Evolutionary conservation across 139 green algal genomes (phyloP).

Genomic region (Chlamydomonas applanata): DNA sequence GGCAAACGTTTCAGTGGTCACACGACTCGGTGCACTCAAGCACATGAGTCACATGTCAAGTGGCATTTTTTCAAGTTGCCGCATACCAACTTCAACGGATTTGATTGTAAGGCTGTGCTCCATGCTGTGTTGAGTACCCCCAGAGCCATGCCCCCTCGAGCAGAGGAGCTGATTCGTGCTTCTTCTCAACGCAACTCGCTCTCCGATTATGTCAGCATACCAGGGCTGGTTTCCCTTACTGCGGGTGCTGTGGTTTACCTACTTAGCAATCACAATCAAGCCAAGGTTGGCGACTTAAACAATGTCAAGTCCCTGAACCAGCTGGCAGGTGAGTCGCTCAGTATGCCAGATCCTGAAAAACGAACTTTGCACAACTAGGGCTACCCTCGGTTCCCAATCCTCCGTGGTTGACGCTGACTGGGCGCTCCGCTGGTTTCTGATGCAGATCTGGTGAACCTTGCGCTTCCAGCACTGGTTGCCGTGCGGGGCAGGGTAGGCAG

Average conservation of each 20-base stretch:
- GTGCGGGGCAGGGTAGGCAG: conserved; percentile 41
- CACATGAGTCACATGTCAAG: too few relatives aligned
- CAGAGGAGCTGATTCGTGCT: too few relatives aligned
- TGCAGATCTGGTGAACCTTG: conserved; percentile 29
- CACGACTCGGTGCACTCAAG: too few relatives aligned
- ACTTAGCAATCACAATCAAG: background rate
- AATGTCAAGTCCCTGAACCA: background rate
- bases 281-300: background rate
- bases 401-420: too few relatives aligned
- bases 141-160: too few relatives aligned
- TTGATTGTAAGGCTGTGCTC: too few relatives aligned
- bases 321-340: background rate
- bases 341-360: background rate
- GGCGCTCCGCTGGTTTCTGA: background rate
- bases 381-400: background rate
- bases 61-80: too few relatives aligned
- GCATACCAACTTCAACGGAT: too few relatives aligned
- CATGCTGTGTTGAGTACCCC: too few relatives aligned
- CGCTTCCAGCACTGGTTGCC: conserved; percentile 48
- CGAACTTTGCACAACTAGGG: background rate
- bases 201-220: too few relatives aligned
- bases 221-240: background rate
- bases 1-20: too few relatives aligned
- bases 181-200: too few relatives aligned
- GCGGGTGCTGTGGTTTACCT: background rate